phyloP scores from a whole-genome alignment of 2,329 filamentous ascomycete genomes.

The Pseudogymnoascus sp. region DNA sequence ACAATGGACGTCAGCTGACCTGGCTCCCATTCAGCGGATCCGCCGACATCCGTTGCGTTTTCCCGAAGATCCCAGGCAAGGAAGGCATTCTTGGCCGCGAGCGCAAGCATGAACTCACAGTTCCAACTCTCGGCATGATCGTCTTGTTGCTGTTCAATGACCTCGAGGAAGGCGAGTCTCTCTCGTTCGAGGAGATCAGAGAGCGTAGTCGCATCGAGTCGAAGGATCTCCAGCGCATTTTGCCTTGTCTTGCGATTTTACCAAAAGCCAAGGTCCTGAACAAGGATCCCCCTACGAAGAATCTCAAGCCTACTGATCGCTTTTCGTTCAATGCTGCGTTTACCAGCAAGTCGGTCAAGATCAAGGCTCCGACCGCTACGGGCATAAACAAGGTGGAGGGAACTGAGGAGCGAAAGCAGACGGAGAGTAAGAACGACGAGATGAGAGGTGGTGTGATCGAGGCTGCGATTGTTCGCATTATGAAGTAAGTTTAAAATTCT shows the following conservation, averaged over 20 bases:
- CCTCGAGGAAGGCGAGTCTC: constrained; percentile 43
- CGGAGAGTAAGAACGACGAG: constrained; percentile 69
- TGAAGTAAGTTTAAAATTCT: constrained; percentile 60
- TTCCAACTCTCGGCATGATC: constrained; percentile 88
- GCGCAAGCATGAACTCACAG: constrained; percentile 80
- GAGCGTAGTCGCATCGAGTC: constrained; percentile 70
- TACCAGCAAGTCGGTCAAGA: constrained; percentile 72
- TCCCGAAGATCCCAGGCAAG: constrained; percentile 67
- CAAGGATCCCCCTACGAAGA: constrained; percentile 75
- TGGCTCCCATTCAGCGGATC: constrained; percentile 70
- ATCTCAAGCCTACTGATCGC: constrained; percentile 65
- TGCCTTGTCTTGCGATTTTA: constrained; percentile 75
- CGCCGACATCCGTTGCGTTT: constrained; percentile 75
- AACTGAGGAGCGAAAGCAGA: constrained; percentile 58
- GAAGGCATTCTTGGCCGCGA: constrained; percentile 56
- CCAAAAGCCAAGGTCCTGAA: constrained; percentile 74
- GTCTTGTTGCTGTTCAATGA: constrained; percentile 87
- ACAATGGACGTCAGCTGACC: constrained; percentile 79
- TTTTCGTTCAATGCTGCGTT: constrained; percentile 82
- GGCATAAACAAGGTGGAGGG: constrained; percentile 78
- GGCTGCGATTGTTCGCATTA: constrained; percentile 71
- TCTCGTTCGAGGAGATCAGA: constrained; percentile 72
- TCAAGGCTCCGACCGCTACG: constrained; percentile 81
- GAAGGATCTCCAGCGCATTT: constrained; percentile 64
- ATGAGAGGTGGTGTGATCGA: constrained; percentile 65